Percentiles rank a stretch among this genome's conserved stretches.
phyloP scores from a whole-genome alignment of 2,329 filamentous ascomycete species.

The Claviceps sp. region DNA sequence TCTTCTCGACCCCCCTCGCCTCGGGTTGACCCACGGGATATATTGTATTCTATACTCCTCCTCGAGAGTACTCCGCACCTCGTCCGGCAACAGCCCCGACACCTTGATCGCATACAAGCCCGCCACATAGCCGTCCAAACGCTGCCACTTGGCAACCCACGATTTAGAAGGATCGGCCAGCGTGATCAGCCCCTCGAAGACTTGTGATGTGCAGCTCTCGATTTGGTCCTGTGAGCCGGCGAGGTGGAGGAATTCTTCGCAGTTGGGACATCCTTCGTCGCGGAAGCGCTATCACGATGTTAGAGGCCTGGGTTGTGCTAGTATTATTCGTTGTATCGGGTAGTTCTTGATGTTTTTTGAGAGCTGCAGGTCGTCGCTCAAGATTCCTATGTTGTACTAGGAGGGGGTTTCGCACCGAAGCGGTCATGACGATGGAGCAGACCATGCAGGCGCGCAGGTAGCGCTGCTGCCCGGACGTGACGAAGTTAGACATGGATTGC shows the following conservation, averaged over 20 bases:
- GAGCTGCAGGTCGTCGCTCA: too few species aligned
- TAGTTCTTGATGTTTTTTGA: too few species aligned
- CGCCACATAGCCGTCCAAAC: slow-evolving; percentile 73
- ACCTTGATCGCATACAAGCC: slow-evolving; percentile 95
- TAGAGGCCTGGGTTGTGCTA: not conserved
- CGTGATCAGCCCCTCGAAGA: slow-evolving; percentile 86
- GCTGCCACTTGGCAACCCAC: slow-evolving; percentile 96
- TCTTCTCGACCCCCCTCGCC: not conserved
- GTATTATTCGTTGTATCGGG: not conserved
- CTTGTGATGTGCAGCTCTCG: slow-evolving; percentile 85
- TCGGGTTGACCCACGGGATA: slow-evolving; percentile 46
- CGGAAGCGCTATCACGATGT: slow-evolving; percentile 55
- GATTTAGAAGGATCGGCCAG: slow-evolving; percentile 69
- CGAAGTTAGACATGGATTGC: slow-evolving; percentile 38
- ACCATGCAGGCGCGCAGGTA: slow-evolving; percentile 96
- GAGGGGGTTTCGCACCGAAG: slow-evolving; percentile 39
- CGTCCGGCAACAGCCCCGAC: slow-evolving; percentile 61
- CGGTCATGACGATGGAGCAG: slow-evolving; percentile 84
- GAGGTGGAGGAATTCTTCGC: slow-evolving; percentile 82
- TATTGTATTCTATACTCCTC: slow-evolving; percentile 52
- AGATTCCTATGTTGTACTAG: not conserved
- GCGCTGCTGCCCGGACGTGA: slow-evolving; percentile 63
- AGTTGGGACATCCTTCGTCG: slow-evolving; percentile 86
- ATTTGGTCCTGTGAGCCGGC: slow-evolving; percentile 66
- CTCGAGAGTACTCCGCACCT: slow-evolving; percentile 45